phyloP scores from a whole-genome alignment of 78 protist species.

The Dictyostelium capitatum region DNA sequence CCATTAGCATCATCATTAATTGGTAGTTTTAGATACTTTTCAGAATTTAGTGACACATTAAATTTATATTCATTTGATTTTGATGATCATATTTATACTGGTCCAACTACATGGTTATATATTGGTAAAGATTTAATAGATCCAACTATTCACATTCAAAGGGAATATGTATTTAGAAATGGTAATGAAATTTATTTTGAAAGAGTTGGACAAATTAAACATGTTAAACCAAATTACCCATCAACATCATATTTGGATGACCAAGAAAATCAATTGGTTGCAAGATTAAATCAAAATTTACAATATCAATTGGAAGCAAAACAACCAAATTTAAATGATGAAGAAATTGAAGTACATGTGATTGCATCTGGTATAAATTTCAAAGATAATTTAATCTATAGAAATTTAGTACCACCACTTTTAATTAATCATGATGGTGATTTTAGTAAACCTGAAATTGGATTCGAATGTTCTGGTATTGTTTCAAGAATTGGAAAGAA shows the following conservation, averaged over 20 bases:
- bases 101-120: neutral
- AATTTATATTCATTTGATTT: slow-evolving; percentile 21
- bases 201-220: neutral
- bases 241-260: neutral
- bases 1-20: slow-evolving; percentile 29
- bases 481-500: slow-evolving; percentile 12
- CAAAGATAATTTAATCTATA: slow-evolving; percentile 22
- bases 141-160: neutral
- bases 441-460: slow-evolving; percentile 10
- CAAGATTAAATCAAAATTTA: slow-evolving; percentile 5
- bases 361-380: slow-evolving; percentile 34
- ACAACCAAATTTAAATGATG: neutral
- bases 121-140: neutral
- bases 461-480: slow-evolving; percentile 22
- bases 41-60: neutral
- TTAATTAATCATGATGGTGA: slow-evolving; percentile 27
- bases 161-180: neutral
- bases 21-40: slow-evolving; percentile 23
- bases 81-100: neutral
- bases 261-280: neutral
- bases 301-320: neutral
- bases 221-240: neutral
- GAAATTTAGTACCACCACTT: neutral
- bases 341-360: slow-evolving; percentile 3
- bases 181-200: neutral